Percentiles rank a stretch among this genome's conserved stretches.
Evolutionary conservation across 495 filamentous ascomycete genomes (phyloP).

Genomic region (Penicillium angulare): DNA sequence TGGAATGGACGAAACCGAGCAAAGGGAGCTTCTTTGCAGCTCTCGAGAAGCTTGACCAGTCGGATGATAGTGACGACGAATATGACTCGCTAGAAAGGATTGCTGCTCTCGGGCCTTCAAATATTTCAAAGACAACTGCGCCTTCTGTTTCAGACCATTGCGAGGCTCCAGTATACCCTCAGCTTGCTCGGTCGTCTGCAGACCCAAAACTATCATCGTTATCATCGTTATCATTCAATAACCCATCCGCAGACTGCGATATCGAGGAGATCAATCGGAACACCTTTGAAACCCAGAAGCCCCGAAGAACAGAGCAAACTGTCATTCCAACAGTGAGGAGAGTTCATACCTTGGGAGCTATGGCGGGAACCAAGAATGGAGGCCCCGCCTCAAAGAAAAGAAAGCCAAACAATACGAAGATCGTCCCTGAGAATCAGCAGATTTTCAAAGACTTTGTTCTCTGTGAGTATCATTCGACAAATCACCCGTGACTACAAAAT

Average conservation of each 20-base stretch:
- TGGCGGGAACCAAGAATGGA: constrained; percentile 13
- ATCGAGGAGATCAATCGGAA: background rate
- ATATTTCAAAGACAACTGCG: background rate
- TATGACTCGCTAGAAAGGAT: constrained; percentile 11
- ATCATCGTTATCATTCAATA: no score
- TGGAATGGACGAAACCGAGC: constrained; percentile 17
- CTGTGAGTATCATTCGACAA: constrained; percentile 39
- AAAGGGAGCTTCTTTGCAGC: constrained; percentile 47
- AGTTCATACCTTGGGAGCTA: constrained; percentile 18
- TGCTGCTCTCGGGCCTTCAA: background rate
- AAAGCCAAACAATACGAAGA: constrained; percentile 25
- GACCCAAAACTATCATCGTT: constrained; percentile 13
- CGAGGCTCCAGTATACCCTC: background rate
- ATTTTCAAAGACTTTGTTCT: constrained; percentile 67
- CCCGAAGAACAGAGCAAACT: background rate
- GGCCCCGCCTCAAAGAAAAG: constrained; percentile 25
- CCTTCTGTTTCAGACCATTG: background rate
- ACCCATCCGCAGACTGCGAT: background rate
- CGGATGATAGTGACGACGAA: constrained; percentile 28
- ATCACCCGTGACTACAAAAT: background rate
- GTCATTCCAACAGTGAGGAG: background rate
- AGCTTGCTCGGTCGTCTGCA: constrained; percentile 13
- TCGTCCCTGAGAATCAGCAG: constrained; percentile 56
- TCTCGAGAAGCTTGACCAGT: constrained; percentile 45
- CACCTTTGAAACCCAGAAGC: background rate